Evolutionary conservation across 768 basidiomycete species (phyloP), one percentile per base, ranked within the genome.

Genomic region (Amanita brunnescens): DNA sequence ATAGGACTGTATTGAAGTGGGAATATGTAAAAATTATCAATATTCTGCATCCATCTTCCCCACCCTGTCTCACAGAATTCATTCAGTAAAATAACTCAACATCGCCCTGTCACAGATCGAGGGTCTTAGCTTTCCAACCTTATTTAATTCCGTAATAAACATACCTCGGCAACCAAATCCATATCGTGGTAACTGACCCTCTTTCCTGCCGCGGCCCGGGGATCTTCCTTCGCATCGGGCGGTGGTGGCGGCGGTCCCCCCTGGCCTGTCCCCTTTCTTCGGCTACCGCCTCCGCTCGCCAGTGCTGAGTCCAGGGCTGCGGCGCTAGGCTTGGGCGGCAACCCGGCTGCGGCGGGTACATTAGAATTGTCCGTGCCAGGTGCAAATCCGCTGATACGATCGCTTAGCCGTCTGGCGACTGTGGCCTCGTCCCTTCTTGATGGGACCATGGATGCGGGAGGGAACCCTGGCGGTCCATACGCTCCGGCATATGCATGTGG

Each of bases 111-210:
- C 42, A 57, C 52, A 54, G 39, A 56, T 58, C 47, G 58, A 55
- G 43, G 52, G 43, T 51, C 32, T 43, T 18, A 43, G 32, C 45
- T 41, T 42, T n/a, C 18, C 45, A 43, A 43, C 51, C 10, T 18
- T 35, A 35, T 46, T 20, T 14, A 30, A 32, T 21, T 24, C 13
- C 30, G 16, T 23, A 42, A 51, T 45, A 52, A 30, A 39, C 69
- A 55, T 49, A 77, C 83, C 75, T 88, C 88, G 24, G 91, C 88
- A 57, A 91, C 89, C 64, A 87, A 72, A 71, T 97, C 94, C 83
- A 96, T 89, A 68, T 97, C 94, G 64, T 91, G 85, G 63, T 97
- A 97, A 69, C 89, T 92, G 50, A 97, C 82, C 66, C 89, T 81
- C 68, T 83, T 87, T 40, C 90, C 90, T 30, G 84, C 87, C 29